Conservation (phyloP, 2,329 filamentous ascomycete species). For the Clarireedia paspali region DNA sequence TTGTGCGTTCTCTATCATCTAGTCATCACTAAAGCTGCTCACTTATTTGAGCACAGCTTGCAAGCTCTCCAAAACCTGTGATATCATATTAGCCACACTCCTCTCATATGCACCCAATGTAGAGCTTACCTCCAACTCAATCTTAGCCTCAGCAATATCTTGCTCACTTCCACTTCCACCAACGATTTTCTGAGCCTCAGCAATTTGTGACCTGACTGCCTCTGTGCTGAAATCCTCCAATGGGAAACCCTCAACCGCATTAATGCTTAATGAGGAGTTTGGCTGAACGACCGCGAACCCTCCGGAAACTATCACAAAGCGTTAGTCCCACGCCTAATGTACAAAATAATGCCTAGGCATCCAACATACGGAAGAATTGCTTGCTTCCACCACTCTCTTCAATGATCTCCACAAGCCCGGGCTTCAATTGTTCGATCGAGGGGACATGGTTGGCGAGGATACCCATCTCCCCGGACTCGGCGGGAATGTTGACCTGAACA, state of each 20-base stretch:
- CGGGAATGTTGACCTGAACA: slow-evolving; percentile 97
- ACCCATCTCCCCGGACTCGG: slow-evolving; percentile 98
- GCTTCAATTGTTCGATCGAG: slow-evolving; percentile 97
- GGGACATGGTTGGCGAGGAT: slow-evolving; percentile 98
- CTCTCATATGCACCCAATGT: neutral
- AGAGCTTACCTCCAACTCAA: slow-evolving; percentile 82
- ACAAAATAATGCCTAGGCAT: neutral
- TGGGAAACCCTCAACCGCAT: slow-evolving; percentile 90
- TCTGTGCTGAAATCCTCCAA: slow-evolving; percentile 95
- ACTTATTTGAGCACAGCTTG: slow-evolving; percentile 72
- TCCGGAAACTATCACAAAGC: slow-evolving; percentile 67
- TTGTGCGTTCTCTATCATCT: slow-evolving; percentile 23
- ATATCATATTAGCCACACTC: slow-evolving; percentile 31
- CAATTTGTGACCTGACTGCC: slow-evolving; percentile 79
- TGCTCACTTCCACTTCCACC: slow-evolving; percentile 86
- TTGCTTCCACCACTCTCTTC: slow-evolving; percentile 87
- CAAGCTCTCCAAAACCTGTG: slow-evolving; percentile 73
- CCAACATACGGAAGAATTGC: slow-evolving; percentile 90
- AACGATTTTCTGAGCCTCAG: slow-evolving; percentile 93
- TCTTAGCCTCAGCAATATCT: slow-evolving; percentile 97
- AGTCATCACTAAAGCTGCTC: slow-evolving; percentile 9
- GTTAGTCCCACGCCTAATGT: neutral
- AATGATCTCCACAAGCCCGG: slow-evolving; percentile 88
- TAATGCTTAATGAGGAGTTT: slow-evolving; percentile 92
- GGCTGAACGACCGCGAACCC: slow-evolving; percentile 97